Base-by-base conservation (phyloP, 208 protist species). In the Leishmania lainsoni region DNA sequence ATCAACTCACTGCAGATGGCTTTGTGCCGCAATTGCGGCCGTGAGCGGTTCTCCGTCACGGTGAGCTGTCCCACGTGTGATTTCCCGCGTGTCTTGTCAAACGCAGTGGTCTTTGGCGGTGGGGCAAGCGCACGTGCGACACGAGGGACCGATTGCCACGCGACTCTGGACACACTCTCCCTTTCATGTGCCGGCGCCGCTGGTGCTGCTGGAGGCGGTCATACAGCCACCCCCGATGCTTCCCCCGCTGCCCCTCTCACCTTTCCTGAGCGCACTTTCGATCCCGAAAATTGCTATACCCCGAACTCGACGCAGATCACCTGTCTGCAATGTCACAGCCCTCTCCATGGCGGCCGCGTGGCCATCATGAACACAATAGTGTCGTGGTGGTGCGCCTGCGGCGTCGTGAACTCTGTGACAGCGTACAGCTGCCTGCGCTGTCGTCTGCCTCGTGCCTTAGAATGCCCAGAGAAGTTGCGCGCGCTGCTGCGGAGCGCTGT, bases 381-480 rank as follows among this genome's bases (percentile, higher is more conserved):
- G 56, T 48, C 75, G 68, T 96, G 93, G 93, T 91, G 88, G 81
- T 96, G 93, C 70, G 89, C 81, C 52, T 96, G 93, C 54, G 93
- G 93, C 5, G 72, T 87, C 5, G 79, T 86, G 51, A 91, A 88
- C 78, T 77, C 84, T 20, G 16, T 32, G 0, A 32, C 81, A 9
- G 73, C 81, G 26, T 81, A 87, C 68, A 88, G 79, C 59, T 96
- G 93, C 77, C 9, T 77, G 56, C 89, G 93, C 16, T 96, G 93
- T 73, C 93, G 93, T 5, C 72, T 95, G 45, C 93, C 93, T 0
- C 86, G 91, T 17, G 61, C 81, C n/a, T 35, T 94, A 5, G 54
- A 77, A 1, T 56, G 65, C 26, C 79, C 75, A 0, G 58, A 66
- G 5, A 66, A 78, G 69, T 61, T 92, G 75, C 73, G 80, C 9